Evolutionary conservation across 495 filamentous ascomycete species (phyloP).

Genomic region (Aspergillus saccharolyticus): DNA sequence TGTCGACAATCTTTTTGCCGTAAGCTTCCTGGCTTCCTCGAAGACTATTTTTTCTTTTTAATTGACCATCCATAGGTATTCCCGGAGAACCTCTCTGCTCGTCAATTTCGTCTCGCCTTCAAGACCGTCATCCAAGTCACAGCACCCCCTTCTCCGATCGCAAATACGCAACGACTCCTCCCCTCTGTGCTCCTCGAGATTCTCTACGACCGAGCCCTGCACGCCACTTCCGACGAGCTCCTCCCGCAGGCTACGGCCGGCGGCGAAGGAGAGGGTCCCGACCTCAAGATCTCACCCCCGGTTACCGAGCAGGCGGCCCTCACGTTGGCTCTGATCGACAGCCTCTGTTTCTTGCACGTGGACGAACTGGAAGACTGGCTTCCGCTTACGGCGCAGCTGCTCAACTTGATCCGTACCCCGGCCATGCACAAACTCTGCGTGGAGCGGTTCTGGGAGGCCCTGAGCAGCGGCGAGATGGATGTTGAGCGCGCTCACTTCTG

Average conservation of each 20-base stretch:
- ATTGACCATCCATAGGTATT: slow-evolving; percentile 49
- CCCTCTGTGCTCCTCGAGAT: slow-evolving; percentile 78
- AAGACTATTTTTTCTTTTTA: slow-evolving; percentile 10
- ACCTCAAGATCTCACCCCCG: slow-evolving; percentile 27
- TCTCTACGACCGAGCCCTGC: slow-evolving; percentile 60
- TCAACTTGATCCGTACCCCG: slow-evolving; percentile 57
- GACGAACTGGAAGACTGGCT: slow-evolving; percentile 72
- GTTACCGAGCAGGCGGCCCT: slow-evolving; percentile 80
- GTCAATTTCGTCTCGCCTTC: slow-evolving; percentile 92
- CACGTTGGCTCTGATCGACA: slow-evolving; percentile 74
- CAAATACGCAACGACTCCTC: slow-evolving; percentile 66
- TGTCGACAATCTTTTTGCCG: slow-evolving; percentile 75
- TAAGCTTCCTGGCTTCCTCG: slow-evolving; percentile 21
- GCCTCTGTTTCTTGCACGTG: slow-evolving; percentile 68
- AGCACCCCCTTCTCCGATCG: slow-evolving; percentile 72
- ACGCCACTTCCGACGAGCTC: slow-evolving; percentile 44
- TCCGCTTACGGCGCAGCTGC: slow-evolving; percentile 61
- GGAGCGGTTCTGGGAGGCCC: slow-evolving; percentile 76
- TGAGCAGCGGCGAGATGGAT: slow-evolving; percentile 88
- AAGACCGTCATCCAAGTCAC: slow-evolving; percentile 81
- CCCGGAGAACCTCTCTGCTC: slow-evolving; percentile 72
- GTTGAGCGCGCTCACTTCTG: slow-evolving; percentile 75
- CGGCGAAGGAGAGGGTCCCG: slow-evolving; percentile 21
- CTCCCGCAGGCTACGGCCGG: slow-evolving; percentile 31
- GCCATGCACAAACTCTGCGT: slow-evolving; percentile 60